Percentiles rank a stretch among this genome's conserved stretches.
Conservation (phyloP, 192 early-diverging fungal genomes). For the Pilaira anomala region DNA sequence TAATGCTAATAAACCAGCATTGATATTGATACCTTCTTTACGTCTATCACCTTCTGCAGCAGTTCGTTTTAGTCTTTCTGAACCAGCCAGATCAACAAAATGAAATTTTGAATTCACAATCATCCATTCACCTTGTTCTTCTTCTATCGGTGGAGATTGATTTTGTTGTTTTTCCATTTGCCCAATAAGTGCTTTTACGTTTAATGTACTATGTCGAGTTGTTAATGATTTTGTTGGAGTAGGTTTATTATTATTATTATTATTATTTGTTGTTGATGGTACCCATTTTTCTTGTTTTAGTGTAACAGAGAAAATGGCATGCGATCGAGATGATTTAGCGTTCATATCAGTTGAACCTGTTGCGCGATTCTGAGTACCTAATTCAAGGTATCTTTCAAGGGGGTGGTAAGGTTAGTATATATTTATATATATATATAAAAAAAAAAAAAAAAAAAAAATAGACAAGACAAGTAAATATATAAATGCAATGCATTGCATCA, state of each 20-base stretch:
- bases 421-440: neutral
- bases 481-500: conserved; percentile 8
- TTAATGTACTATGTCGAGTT: conserved; percentile 14
- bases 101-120: conserved; percentile 85
- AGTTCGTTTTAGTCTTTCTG: conserved; percentile 92
- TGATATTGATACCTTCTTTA: conserved; percentile 96
- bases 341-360: conserved; percentile 98
- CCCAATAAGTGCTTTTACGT: conserved; percentile 29
- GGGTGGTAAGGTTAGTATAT: conserved; percentile 5
- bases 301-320: conserved; percentile 94
- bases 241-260: neutral
- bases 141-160: conserved; percentile 4
- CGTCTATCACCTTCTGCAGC: conserved; percentile 87
- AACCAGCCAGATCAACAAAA: conserved; percentile 98
- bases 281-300: conserved; percentile 73
- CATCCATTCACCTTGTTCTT: conserved; percentile 52
- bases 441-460: neutral
- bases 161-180: conserved; percentile 33
- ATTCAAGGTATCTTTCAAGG: conserved; percentile 47
- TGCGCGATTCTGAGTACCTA: conserved; percentile 74
- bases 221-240: conserved; percentile 4
- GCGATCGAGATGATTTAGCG: conserved; percentile 87
- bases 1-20: conserved; percentile 90
- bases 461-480: no score
- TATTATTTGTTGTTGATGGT: conserved; percentile 3